Evolutionary conservation across 1,284 basidiomycete species (phyloP).

Genomic region (Amylostereum chailletii): DNA sequence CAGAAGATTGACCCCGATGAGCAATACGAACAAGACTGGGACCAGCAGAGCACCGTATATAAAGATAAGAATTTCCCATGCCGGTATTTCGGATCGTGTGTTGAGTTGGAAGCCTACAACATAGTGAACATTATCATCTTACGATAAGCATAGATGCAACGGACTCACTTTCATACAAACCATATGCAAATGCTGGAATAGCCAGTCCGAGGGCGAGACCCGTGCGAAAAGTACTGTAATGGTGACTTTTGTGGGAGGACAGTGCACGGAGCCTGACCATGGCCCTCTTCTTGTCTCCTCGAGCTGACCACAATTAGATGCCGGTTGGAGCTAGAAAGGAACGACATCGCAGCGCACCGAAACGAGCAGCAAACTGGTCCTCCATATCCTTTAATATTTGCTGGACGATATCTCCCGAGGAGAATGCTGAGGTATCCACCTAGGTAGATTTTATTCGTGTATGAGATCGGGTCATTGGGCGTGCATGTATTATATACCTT

Average conservation of each 20-base stretch:
- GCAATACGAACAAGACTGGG: constrained; percentile 69
- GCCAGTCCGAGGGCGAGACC: constrained; percentile 75
- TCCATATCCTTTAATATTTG: constrained; percentile 70
- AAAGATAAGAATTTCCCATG: constrained; percentile 69
- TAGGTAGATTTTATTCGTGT: constrained; percentile 17
- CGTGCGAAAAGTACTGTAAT: constrained; percentile 69
- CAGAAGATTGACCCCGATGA: constrained; percentile 76
- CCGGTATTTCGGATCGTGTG: constrained; percentile 53
- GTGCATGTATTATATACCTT: constrained; percentile 33
- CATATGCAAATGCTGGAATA: constrained; percentile 67
- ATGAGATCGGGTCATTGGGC: no score
- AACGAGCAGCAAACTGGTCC: constrained; percentile 61
- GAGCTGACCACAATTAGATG: constrained; percentile 37
- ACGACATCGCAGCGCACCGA: constrained; percentile 42
- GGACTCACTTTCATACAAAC: constrained; percentile 58
- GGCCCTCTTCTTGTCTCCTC: constrained; percentile 80
- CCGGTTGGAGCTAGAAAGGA: neutral
- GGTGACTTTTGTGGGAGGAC: constrained; percentile 52
- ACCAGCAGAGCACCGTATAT: constrained; percentile 76
- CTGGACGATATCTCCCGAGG: constrained; percentile 53
- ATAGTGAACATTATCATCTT: constrained; percentile 2
- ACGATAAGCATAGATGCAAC: constrained; percentile 3
- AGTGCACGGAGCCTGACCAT: constrained; percentile 57
- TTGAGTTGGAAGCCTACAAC: constrained; percentile 48
- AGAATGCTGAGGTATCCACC: constrained; percentile 57